Conservation (phyloP, 805 yeast species). For the Kodamaea fukazawae region DNA sequence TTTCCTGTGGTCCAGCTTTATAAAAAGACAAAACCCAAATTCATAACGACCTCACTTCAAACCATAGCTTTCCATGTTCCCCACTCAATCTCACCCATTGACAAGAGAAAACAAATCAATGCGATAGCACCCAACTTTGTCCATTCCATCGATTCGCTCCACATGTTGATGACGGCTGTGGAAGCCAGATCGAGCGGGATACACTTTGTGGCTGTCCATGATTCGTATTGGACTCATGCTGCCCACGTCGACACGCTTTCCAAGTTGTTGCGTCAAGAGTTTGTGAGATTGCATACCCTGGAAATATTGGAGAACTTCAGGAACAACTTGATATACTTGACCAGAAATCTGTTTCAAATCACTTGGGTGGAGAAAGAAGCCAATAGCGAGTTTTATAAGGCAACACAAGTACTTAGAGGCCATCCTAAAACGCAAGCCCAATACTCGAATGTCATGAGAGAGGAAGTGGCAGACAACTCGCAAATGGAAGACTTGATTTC, state of each 20-base stretch:
- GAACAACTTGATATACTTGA: constrained; percentile 24
- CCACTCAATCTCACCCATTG: constrained; percentile 22
- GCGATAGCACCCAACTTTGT: constrained; percentile 45
- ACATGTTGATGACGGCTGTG: constrained; percentile 35
- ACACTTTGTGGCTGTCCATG: constrained; percentile 41
- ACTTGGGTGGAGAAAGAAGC: constrained; percentile 26
- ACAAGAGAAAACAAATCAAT: constrained; percentile 29
- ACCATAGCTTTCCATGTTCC: constrained; percentile 18
- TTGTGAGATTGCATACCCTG: constrained; percentile 31
- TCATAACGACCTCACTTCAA: constrained; percentile 24
- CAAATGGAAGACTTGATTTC: constrained; percentile 15
- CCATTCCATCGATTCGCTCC: constrained; percentile 42
- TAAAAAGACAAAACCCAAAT: constrained; percentile 13
- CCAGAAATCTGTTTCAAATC: constrained; percentile 27
- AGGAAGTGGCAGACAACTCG: constrained; percentile 2
- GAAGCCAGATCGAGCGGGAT: constrained; percentile 19
- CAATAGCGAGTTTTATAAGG: constrained; percentile 11
- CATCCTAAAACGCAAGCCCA: background rate
- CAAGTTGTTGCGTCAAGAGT: constrained; percentile 29
- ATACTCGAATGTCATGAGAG: background rate
- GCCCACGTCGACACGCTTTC: constrained; percentile 27
- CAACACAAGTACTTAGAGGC: constrained; percentile 10
- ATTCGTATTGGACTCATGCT: constrained; percentile 44
- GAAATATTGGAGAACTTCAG: constrained; percentile 25
- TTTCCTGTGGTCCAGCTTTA: constrained; percentile 42